Evolutionary conservation across 2,329 filamentous ascomycete genomes (phyloP).

Genomic region (Calonectria montana): DNA sequence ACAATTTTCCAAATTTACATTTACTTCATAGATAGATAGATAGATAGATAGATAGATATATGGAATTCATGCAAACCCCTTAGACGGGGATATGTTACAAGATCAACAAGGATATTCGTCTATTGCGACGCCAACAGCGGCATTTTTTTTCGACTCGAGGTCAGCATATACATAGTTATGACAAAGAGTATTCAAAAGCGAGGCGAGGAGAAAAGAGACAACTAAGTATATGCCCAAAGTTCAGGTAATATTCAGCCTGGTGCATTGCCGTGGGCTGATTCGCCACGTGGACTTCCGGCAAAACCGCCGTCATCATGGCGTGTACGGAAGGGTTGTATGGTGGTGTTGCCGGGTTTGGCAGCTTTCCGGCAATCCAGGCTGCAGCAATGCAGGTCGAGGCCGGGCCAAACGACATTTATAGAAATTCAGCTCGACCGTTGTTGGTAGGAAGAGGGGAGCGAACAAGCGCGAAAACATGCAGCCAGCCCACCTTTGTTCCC

Average conservation of each 20-base stretch:
- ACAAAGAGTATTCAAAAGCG: neutral
- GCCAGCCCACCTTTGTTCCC: neutral
- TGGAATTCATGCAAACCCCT: neutral
- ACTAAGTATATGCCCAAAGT: neutral
- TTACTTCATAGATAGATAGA: neutral
- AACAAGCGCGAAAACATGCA: neutral
- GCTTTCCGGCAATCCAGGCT: neutral
- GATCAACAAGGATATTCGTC: neutral
- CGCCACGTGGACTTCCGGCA: conserved; percentile 29
- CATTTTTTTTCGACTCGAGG: neutral
- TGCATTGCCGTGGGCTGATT: conserved; percentile 25
- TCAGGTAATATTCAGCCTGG: neutral
- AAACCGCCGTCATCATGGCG: neutral
- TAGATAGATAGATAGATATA: neutral
- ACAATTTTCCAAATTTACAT: neutral
- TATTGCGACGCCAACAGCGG: neutral
- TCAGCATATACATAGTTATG: neutral
- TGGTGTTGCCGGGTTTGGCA: neutral
- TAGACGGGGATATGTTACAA: neutral
- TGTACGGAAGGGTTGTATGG: neutral
- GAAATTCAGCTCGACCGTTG: neutral
- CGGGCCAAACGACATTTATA: neutral
- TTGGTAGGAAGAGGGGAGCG: neutral
- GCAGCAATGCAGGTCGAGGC: neutral
- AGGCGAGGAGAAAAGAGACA: conserved; percentile 11